Percentiles rank a stretch among this genome's conserved stretches.
phyloP scores from a whole-genome alignment of 345 rosid species.

The Eucalyptus guilfoylei region DNA sequence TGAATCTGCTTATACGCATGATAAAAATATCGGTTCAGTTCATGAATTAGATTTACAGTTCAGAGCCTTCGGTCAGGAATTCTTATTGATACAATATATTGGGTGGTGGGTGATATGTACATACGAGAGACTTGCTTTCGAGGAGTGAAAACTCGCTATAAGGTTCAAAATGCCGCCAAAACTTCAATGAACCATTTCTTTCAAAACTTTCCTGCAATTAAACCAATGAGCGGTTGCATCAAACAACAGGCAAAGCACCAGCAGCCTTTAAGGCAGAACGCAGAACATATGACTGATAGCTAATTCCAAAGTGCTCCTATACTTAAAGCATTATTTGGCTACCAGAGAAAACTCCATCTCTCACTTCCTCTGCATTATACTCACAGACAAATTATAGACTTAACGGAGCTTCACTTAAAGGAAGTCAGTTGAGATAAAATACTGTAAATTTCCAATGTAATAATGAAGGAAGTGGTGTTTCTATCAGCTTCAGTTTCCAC shows the following conservation, averaged over 20 bases:
- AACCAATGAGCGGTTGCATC: background rate
- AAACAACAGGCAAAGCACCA: background rate
- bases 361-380: background rate
- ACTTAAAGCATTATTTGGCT: background rate
- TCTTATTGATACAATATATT: background rate
- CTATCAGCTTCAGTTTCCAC: background rate
- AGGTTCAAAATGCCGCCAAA: conserved; percentile 68
- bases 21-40: background rate
- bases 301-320: background rate
- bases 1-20: conserved; percentile 6
- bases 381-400: background rate
- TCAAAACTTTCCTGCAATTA: conserved; percentile 55
- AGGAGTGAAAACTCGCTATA: conserved; percentile 10
- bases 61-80: background rate
- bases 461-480: background rate
- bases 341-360: background rate
- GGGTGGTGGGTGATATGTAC: background rate
- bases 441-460: background rate
- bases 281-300: background rate
- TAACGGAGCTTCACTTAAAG: background rate
- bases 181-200: conserved; percentile 33
- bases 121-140: conserved; percentile 19
- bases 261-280: background rate
- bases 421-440: background rate
- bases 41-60: background rate